Evolutionary conservation across 2,329 filamentous ascomycete species (phyloP), one percentile per base, ranked within the genome.

Genomic region (Rosellinia necatrix): DNA sequence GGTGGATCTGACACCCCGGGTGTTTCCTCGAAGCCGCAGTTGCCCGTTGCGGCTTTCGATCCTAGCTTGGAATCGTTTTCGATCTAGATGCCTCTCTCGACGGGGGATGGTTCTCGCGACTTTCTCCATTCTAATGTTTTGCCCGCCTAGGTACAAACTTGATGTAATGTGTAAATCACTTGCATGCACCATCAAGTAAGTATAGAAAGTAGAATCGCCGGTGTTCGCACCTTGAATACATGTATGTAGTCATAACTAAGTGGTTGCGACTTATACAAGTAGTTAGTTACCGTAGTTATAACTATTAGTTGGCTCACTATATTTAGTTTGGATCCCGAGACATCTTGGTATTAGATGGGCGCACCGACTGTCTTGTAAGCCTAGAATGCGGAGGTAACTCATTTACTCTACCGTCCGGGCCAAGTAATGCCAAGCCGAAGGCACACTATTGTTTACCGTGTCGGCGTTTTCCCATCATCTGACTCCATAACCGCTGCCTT

Each of bases 371-470:
- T 21, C 13, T 40, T n/a, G 25, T 24, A 34, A 44, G 47, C 24
- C 43, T 25, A 29, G 9, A 40, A 22, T 27, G 24, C 43, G 25
- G 48, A 47, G 34, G 41, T 10, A 19, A 38, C 38, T 21, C 21
- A 12, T 53, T 37, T 22, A 17, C 42, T 2, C 29, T 35, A 46
- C 35, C n/a, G n/a, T n/a, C n/a, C n/a, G n/a, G n/a, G 21, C 27
- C 24, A 37, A 17, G 29, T 49, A 34, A 44, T 35, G 41, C 38
- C 17, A 37, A 52, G 43, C 48, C 46, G 48, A 59, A 54, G 44
- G 27, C 12, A 21, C 3, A 37, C 25, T 29, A 54, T 47, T 50
- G 32, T 17, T 34, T 30, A 22, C 35, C 29, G 24, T n/a, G n/a
- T n/a, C n/a, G n/a, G 15, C n/a, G 30, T 30, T 43, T 40, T 42